Percentiles rank a stretch among this genome's conserved stretches.
Evolutionary conservation across 164 flowering plant species (phyloP).

Genomic region (Nelumbo lutea): DNA sequence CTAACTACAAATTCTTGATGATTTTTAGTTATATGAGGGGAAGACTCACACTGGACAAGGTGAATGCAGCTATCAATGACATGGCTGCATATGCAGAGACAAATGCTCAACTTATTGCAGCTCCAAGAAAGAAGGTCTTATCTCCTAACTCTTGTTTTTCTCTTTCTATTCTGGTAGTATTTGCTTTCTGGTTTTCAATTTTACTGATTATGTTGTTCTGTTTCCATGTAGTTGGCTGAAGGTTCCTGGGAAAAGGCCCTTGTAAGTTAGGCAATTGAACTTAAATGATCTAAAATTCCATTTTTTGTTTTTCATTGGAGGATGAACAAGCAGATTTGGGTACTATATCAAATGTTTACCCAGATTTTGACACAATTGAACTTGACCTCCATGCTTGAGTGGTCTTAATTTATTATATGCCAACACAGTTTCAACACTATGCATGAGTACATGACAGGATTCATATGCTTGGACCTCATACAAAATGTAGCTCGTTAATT

Average conservation of each 20-base stretch:
- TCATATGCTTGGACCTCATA: background rate
- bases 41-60: conserved; percentile 84
- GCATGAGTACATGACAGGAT: background rate
- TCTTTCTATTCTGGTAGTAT: background rate
- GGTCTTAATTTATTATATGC: background rate
- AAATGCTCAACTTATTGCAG: conserved; percentile 70
- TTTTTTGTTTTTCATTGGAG: background rate
- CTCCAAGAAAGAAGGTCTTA: conserved; percentile 69
- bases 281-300: background rate
- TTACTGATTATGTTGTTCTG: conserved; percentile 21
- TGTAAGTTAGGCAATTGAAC: conserved; percentile 45
- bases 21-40: conserved; percentile 90
- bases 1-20: background rate
- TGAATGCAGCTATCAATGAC: conserved; percentile 82
- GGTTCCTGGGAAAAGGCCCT: conserved; percentile 70
- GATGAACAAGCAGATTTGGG: background rate
- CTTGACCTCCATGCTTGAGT: background rate
- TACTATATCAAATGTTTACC: background rate
- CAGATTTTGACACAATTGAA: background rate
- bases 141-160: background rate
- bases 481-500: background rate
- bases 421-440: background rate
- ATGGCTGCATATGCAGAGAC: conserved; percentile 91
- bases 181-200: background rate
- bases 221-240: conserved; percentile 62